phyloP scores from a whole-genome alignment of 805 yeast species.

The Kregervanrija delftensis region DNA sequence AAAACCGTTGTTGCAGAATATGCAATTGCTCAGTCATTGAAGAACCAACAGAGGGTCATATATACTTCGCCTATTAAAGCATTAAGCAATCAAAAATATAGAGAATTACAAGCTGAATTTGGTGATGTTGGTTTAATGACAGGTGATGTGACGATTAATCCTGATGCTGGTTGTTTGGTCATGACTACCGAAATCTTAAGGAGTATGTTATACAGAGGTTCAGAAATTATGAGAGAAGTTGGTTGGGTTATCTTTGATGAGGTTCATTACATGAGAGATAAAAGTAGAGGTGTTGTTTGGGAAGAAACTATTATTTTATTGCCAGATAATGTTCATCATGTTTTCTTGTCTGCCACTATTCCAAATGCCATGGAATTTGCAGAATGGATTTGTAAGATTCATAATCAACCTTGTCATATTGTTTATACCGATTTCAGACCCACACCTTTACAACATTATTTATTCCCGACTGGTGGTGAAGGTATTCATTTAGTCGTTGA shows the following conservation, averaged over 20 bases:
- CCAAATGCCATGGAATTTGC: slow-evolving; percentile 99
- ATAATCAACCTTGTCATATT: slow-evolving; percentile 95
- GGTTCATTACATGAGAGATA: slow-evolving; percentile 95
- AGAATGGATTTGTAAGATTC: slow-evolving; percentile 96
- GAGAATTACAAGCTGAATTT: slow-evolving; percentile 43
- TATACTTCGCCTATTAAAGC: slow-evolving; percentile 95
- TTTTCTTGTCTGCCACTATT: slow-evolving; percentile 87
- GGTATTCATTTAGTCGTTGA: slow-evolving; percentile 97
- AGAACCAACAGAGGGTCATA: slow-evolving; percentile 88
- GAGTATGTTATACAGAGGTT: slow-evolving; percentile 94
- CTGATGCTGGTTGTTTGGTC: slow-evolving; percentile 91
- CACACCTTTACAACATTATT: slow-evolving; percentile 94
- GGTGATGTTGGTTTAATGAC: slow-evolving; percentile 87
- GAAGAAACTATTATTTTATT: slow-evolving; percentile 97
- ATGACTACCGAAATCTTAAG: slow-evolving; percentile 97
- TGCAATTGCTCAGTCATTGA: slow-evolving; percentile 90
- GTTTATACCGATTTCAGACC: slow-evolving; percentile 99
- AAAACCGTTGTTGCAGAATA: slow-evolving; percentile 96
- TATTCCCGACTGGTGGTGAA: slow-evolving; percentile 97
- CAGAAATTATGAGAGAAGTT: slow-evolving; percentile 92
- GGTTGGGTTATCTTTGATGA: slow-evolving; percentile 97
- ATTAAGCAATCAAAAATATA: slow-evolving; percentile 80
- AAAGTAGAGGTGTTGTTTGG: slow-evolving; percentile 98
- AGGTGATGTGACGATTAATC: slow-evolving; percentile 96
- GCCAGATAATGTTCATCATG: slow-evolving; percentile 92